Evolutionary conservation across 306 rosid genomes (phyloP).

Genomic region (Citrullus amarus): DNA sequence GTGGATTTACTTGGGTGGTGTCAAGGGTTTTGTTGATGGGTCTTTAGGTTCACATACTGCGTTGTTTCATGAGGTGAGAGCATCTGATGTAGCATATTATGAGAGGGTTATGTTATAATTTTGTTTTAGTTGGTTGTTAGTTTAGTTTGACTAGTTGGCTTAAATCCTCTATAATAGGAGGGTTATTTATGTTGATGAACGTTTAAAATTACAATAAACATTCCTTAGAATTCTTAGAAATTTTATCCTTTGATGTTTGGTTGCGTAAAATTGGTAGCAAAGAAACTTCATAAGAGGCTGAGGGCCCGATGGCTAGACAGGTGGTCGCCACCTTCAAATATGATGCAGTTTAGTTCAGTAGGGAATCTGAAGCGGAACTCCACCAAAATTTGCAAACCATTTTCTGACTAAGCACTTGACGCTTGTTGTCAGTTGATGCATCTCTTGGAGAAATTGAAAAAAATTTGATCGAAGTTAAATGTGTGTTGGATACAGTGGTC

Average conservation of each 20-base stretch:
- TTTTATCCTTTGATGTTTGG: background rate
- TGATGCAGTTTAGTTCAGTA: background rate
- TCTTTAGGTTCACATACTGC: constrained; percentile 78
- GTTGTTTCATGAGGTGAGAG: constrained; percentile 73
- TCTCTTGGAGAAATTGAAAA: background rate
- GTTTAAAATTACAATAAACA: background rate
- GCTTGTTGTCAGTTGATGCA: background rate
- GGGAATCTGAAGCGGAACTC: background rate
- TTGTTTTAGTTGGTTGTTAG: background rate
- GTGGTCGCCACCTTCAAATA: background rate
- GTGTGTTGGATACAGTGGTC: background rate
- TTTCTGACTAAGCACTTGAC: background rate
- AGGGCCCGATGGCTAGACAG: background rate
- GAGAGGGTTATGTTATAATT: too few species aligned
- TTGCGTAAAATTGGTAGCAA: background rate
- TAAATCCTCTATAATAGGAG: background rate
- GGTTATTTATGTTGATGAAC: background rate
- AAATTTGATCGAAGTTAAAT: background rate
- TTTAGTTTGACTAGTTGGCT: background rate
- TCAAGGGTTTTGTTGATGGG: constrained; percentile 84
- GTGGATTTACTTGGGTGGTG: constrained; percentile 84
- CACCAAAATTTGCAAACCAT: background rate
- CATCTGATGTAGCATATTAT: too few species aligned
- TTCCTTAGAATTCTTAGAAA: background rate
- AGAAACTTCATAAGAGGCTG: background rate